Evolutionary conservation across 140 eudicot species (phyloP), one percentile per base, ranked within the genome.

Genomic region (Stevia rebaudiana): DNA sequence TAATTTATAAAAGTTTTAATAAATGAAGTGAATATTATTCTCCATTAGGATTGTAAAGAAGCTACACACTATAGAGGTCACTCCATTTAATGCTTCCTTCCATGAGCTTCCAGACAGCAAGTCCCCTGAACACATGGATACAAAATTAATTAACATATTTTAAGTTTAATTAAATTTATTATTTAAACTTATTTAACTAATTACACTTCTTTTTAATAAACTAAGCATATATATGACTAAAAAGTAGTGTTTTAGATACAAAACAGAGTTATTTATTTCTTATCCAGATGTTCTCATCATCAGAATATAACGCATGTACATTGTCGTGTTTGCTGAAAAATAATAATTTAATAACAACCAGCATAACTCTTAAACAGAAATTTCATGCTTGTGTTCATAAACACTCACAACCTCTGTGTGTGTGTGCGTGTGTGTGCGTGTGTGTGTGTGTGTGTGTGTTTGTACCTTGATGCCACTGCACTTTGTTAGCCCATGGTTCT

Each of bases 71-170:
- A 90, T 73, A 74, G 94, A 84, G 37, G 97, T 90, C 61, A 90
- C 97, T 78, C 95, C 97, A 67, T 43, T 85, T 60, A 90, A 70
- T 21, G 86, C 94, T 67, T 86, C 95, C 78, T 84, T 84, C 88
- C 81, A 82, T 35, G 95, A 81, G 65, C 79, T 78, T 47, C 83
- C 81, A 51, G 87, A 83, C 52, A 90, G 78, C 57, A 90, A 83
- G 69, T 90, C 78, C 73, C 95, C 95, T 89, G 70, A 64, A 42
- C 35, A 57, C 61, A 63, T 7, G 51, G 52, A 40, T 57, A 41
- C 36, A 71, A 67, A 42, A 24, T 60, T 0, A 40, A 18, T 2
- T 57, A 55, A 33, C 48, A 57, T 15, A 57, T 23, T 57, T 57
- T 13, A 16, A 9, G 42, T 31, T 31, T 31, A 12, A 33, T 16